Base-by-base conservation (phyloP, 257 asterid genomes). In the Handroanthus guayacan region DNA sequence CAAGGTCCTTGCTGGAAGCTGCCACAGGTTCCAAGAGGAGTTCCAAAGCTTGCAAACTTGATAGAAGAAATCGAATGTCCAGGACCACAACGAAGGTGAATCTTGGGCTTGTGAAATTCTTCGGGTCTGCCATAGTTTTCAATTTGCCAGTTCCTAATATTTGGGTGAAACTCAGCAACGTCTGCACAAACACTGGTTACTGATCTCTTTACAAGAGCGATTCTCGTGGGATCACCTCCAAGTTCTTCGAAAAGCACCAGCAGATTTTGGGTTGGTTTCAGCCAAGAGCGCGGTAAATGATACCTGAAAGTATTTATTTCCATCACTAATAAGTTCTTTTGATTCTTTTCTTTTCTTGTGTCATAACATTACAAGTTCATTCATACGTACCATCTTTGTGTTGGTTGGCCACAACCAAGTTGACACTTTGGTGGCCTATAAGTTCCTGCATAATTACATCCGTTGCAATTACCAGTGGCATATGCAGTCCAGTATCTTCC, bases 1-100 rank as follows among this genome's bases (percentile, higher is more conserved):
- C 99, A 95, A 50, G 87, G 64, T 84, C 99, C 99, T 81, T 85
- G 86, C 87, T 86, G 88, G 90, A 95, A 92, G 74, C 75, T 87
- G 56, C 99, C 99, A 71, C 99, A 95, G 34, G 91, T 89, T 64
- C 99, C 99, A 1, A 79, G 71, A 60, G 99, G 94, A 71, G 97
- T 95, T 79, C 99, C 99, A 18, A 92, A 95, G 91, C 99, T 95
- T 9, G 99, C 99, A 82, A 95, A 95, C 83, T 91, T 89, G 74
- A 95, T 91, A 41, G 97, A 80, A 68, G 98, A 81, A 68, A 95
- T 95, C n/a, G 84, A 77, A 66, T 88, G 87, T 12, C 96, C 94
- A 1, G 82, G 81, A 34, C 86, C 86, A 76, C 98, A 92, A 5
- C 39, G 86, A 71, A 95, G 96, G 78, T 81, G 98, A 58, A 90